These are phyloP conservation scores for Golubevia sp. DNA, from an alignment of 1,284 basidiomycete species.

Conservation along the genomic window DNA sequence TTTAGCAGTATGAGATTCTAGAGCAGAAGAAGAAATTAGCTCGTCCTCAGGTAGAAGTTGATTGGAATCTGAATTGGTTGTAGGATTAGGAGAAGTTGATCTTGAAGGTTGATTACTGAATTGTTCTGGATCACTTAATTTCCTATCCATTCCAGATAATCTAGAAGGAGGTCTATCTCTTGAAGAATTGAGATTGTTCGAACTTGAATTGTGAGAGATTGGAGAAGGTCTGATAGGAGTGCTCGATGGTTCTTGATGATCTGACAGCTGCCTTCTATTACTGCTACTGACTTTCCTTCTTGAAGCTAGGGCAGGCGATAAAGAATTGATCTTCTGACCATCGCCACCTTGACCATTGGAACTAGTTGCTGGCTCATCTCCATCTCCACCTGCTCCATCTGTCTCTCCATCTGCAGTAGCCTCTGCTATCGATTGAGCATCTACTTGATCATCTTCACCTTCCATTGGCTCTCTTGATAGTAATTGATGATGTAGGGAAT, in stretches of 20 bases:
- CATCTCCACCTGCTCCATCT: slow-evolving; percentile 6
- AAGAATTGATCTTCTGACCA: too few species aligned
- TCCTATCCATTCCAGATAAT: too few species aligned
- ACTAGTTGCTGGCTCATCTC: slow-evolving; percentile 10
- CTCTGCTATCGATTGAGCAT: too few species aligned
- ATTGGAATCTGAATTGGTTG: slow-evolving; percentile 11
- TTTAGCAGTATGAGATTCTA: slow-evolving; percentile 1
- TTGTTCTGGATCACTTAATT: slow-evolving; percentile 15
- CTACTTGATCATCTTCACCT: slow-evolving; percentile 11
- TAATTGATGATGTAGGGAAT: slow-evolving; percentile 45
- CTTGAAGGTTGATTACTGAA: slow-evolving; percentile 11
- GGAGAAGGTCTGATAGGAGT: slow-evolving; percentile 6
- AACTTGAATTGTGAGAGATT: too few species aligned
- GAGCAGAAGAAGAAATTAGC: neutral
- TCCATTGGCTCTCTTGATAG: slow-evolving; percentile 27
- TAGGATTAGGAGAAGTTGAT: neutral
- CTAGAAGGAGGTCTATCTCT: too few species aligned
- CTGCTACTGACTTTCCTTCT: neutral
- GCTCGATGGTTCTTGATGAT: slow-evolving; percentile 9
- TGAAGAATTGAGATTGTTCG: too few species aligned
- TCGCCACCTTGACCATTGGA: neutral
- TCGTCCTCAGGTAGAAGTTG: slow-evolving; percentile 8
- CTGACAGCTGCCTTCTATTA: slow-evolving; percentile 13
- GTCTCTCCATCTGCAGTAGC: neutral
- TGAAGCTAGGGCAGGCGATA: slow-evolving; percentile 1